Evolutionary conservation across 2,329 filamentous ascomycete genomes (phyloP).

Genomic region (Colletotrichum endophyticum): DNA sequence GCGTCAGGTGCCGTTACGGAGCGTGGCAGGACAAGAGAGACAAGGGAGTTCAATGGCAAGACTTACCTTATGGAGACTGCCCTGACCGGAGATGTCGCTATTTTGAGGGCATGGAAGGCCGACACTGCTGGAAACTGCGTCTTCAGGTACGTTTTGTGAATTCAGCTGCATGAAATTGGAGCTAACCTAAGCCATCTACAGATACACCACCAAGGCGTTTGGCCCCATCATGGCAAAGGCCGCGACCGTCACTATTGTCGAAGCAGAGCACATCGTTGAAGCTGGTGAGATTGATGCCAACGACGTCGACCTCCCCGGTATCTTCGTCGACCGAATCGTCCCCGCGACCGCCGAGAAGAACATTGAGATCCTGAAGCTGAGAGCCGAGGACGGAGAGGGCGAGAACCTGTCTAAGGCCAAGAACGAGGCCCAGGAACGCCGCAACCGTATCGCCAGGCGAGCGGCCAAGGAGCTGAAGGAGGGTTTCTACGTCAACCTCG

Average conservation of each 20-base stretch:
- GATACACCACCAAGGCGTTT: slow-evolving; percentile 77
- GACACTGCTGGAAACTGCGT: slow-evolving; percentile 81
- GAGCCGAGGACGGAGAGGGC: slow-evolving; percentile 41
- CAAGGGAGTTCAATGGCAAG: slow-evolving; percentile 74
- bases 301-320: slow-evolving; percentile 79
- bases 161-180: rapidly evolving
- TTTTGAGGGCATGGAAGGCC: slow-evolving; percentile 77
- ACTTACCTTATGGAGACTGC: slow-evolving; percentile 80
- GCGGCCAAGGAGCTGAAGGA: slow-evolving; percentile 83
- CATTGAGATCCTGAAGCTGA: slow-evolving; percentile 72
- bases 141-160: slow-evolving; percentile 60
- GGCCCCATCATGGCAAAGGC: slow-evolving; percentile 83
- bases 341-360: slow-evolving; percentile 73
- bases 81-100: slow-evolving; percentile 77
- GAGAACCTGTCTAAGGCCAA: slow-evolving; percentile 39
- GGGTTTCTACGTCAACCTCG: slow-evolving; percentile 81
- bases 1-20: slow-evolving; percentile 65
- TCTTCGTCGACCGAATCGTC: slow-evolving; percentile 83
- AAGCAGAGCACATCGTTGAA: slow-evolving; percentile 84
- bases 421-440: slow-evolving; percentile 54
- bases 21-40: slow-evolving; percentile 70
- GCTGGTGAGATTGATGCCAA: slow-evolving; percentile 75
- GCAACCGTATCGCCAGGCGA: slow-evolving; percentile 76
- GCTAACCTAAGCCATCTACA: slow-evolving; percentile 25
- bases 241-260: slow-evolving; percentile 78